Evolutionary conservation across 495 filamentous ascomycete genomes (phyloP).

Genomic region (Pyronema omphalodes): DNA sequence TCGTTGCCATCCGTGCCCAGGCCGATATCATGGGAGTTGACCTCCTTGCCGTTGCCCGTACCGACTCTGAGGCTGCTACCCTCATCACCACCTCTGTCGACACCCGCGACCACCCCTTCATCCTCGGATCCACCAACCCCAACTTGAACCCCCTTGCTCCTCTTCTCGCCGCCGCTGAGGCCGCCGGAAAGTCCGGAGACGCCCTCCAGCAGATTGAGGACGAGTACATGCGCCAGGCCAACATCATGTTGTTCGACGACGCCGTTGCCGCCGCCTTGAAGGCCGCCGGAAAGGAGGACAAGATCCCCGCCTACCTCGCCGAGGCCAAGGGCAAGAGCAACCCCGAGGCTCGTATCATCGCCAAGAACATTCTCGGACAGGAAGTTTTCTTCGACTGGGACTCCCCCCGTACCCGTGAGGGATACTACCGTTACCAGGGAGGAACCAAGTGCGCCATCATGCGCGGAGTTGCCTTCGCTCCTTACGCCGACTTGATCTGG

Average conservation of each 20-base stretch:
- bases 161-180: slow-evolving; percentile 75
- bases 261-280: slow-evolving; percentile 73
- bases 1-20: slow-evolving; percentile 91
- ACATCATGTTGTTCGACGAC: slow-evolving; percentile 77
- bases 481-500: slow-evolving; percentile 91
- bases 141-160: slow-evolving; percentile 69
- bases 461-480: slow-evolving; percentile 78
- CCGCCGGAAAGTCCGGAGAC: slow-evolving; percentile 58
- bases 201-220: slow-evolving; percentile 87
- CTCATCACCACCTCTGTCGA: slow-evolving; percentile 95
- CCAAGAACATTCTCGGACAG: slow-evolving; percentile 58
- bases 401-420: slow-evolving; percentile 71
- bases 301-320: slow-evolving; percentile 45
- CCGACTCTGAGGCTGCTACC: slow-evolving; percentile 92
- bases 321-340: slow-evolving; percentile 69
- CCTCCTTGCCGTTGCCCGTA: slow-evolving; percentile 77
- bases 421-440: slow-evolving; percentile 80
- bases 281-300: slow-evolving; percentile 42
- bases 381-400: slow-evolving; percentile 94
- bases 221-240: slow-evolving; percentile 63
- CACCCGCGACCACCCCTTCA: slow-evolving; percentile 82
- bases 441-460: slow-evolving; percentile 86
- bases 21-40: slow-evolving; percentile 94
- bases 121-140: slow-evolving; percentile 76
- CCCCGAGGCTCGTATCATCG: slow-evolving; percentile 61